Percentiles rank a stretch among this genome's conserved stretches.
Evolutionary conservation across 768 basidiomycete genomes (phyloP).

Genomic region (Suillus spraguei): DNA sequence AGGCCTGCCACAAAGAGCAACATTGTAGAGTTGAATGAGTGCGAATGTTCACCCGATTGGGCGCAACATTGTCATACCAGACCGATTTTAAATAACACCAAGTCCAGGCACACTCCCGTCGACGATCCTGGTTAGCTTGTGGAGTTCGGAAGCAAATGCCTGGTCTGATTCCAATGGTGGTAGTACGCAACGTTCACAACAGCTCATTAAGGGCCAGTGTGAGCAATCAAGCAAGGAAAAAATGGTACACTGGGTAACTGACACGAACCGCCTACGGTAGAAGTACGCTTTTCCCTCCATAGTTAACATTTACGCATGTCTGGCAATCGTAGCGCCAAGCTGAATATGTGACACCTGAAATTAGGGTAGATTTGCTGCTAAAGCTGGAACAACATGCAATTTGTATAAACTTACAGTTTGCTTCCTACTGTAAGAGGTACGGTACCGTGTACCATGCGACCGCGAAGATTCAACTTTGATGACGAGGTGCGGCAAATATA

Average conservation of each 20-base stretch:
- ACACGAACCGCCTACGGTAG: background rate
- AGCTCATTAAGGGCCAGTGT: background rate
- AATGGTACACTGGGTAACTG: background rate
- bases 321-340: background rate
- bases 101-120: background rate
- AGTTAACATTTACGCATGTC: background rate
- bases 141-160: background rate
- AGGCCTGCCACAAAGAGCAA: conserved; percentile 13
- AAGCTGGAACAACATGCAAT: background rate
- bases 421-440: background rate
- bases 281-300: background rate
- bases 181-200: too few species aligned
- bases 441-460: background rate
- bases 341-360: background rate
- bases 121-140: background rate
- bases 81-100: conserved; percentile 12
- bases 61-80: background rate
- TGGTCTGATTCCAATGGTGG: too few species aligned
- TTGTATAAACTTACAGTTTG: background rate
- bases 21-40: background rate
- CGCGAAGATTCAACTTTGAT: background rate
- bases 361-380: background rate
- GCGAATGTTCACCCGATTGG: background rate
- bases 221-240: background rate
- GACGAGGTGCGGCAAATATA: background rate